phyloP scores from a whole-genome alignment of 305 asterid genomes.

The Andrographis paniculata region DNA sequence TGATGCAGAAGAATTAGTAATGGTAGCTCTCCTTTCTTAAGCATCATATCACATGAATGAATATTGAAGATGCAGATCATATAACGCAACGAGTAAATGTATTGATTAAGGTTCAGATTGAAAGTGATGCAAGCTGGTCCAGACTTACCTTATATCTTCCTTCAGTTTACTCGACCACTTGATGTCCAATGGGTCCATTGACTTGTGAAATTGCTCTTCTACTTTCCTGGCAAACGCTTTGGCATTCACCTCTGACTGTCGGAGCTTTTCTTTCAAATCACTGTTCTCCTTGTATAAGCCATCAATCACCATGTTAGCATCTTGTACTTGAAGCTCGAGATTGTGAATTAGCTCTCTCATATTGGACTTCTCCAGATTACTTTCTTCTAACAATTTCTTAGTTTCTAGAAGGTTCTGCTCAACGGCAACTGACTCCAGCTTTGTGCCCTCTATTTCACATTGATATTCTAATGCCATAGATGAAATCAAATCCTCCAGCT shows the following conservation, averaged over 20 bases:
- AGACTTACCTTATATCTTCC: constrained; percentile 45
- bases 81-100: too few relatives aligned
- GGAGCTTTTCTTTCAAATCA: constrained; percentile 34
- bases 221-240: constrained; percentile 30
- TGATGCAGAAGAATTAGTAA: not conserved
- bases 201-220: constrained; percentile 38
- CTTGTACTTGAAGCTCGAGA: constrained; percentile 35
- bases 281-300: constrained; percentile 50
- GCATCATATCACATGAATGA: not conserved
- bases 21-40: not conserved
- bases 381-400: constrained; percentile 45
- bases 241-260: constrained; percentile 33
- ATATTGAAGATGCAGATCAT: not conserved
- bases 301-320: constrained; percentile 33
- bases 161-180: constrained; percentile 24
- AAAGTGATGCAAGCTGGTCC: constrained; percentile 8
- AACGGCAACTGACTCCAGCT: constrained; percentile 54
- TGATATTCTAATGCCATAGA: constrained; percentile 72
- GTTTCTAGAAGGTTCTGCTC: constrained; percentile 55
- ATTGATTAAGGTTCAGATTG: not conserved
- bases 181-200: constrained; percentile 16
- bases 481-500: constrained; percentile 66
- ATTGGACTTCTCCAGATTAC: constrained; percentile 34
- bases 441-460: constrained; percentile 81
- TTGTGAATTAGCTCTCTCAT: constrained; percentile 47